phyloP scores from a whole-genome alignment of 208 protist genomes.

The Phytomonas francai region DNA sequence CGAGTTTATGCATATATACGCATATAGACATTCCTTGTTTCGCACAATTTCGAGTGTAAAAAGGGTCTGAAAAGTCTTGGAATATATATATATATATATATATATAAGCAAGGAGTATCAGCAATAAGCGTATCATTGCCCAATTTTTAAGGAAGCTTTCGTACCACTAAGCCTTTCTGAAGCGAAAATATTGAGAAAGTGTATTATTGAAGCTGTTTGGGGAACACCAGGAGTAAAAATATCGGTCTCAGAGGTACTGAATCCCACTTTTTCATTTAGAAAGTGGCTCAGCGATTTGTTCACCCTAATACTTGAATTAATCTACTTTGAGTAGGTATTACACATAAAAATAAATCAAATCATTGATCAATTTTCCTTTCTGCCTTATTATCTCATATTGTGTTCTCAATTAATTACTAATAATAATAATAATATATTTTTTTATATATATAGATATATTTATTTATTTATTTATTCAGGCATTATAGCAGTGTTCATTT shows the following conservation, averaged over 20 bases:
- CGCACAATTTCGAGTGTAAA: not conserved
- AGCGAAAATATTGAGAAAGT: not conserved
- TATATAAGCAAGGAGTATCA: conserved; percentile 6
- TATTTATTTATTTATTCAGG: not conserved
- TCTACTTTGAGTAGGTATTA: not conserved
- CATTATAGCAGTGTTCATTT: not conserved
- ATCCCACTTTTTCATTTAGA: not conserved
- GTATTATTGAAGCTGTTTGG: conserved; percentile 3
- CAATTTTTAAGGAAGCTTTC: not conserved
- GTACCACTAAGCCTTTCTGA: not conserved
- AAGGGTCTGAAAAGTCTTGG: not conserved
- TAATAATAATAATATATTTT: conserved; percentile 9
- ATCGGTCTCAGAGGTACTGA: not conserved
- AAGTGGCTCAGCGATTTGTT: not conserved
- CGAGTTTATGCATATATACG: not conserved
- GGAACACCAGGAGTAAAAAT: not conserved
- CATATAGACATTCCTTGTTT: not conserved
- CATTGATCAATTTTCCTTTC: not conserved
- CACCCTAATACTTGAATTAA: not conserved
- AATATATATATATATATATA: conserved; percentile 10
- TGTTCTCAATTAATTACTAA: not conserved
- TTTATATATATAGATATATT: not conserved
- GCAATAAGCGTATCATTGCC: conserved; percentile 3
- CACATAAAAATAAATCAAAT: not conserved
- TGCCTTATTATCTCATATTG: not conserved